These are phyloP conservation scores for Ceratocystis colombiana DNA, from an alignment of 2,329 filamentous ascomycete species.

Conservation along the genomic window DNA sequence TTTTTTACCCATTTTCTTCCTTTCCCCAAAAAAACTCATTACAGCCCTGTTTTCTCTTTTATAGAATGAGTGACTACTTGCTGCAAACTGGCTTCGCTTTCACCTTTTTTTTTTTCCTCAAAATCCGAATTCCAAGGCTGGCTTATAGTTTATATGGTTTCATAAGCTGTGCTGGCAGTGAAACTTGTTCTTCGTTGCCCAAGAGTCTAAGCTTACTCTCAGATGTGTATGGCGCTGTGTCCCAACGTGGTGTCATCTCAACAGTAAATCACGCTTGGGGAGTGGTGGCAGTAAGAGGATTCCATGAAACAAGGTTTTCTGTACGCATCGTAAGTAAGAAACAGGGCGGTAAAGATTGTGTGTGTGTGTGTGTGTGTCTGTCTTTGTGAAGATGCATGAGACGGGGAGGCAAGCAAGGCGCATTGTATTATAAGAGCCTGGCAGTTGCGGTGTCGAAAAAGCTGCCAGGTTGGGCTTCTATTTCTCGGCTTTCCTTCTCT, in stretches of 20 bases:
- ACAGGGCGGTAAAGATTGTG: background rate
- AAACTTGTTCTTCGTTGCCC: background rate
- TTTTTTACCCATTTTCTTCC: background rate
- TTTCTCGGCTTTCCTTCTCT: no score
- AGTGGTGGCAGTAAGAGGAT: background rate
- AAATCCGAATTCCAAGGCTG: background rate
- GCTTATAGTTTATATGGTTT: background rate
- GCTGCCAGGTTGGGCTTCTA: no score
- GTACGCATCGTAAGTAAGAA: background rate
- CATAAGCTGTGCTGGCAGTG: no score
- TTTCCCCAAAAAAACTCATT: background rate
- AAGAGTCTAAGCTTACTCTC: background rate
- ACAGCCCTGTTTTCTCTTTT: conserved; percentile 13
- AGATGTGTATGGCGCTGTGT: background rate
- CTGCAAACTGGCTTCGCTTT: background rate
- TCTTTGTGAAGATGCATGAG: background rate
- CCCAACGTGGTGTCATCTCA: conserved; percentile 4
- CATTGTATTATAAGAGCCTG: no score
- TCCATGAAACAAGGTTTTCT: background rate
- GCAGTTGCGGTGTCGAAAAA: no score
- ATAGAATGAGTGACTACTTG: background rate
- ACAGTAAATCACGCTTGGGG: conserved; percentile 1
- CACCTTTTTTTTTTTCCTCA: background rate
- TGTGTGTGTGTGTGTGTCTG: background rate
- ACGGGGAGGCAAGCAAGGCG: background rate